A percentile compares a stretch with the other conserved stretches of the same genome.
phyloP scores from a whole-genome alignment of 2,329 filamentous ascomycete genomes.

The Zopfia rhizophila region DNA sequence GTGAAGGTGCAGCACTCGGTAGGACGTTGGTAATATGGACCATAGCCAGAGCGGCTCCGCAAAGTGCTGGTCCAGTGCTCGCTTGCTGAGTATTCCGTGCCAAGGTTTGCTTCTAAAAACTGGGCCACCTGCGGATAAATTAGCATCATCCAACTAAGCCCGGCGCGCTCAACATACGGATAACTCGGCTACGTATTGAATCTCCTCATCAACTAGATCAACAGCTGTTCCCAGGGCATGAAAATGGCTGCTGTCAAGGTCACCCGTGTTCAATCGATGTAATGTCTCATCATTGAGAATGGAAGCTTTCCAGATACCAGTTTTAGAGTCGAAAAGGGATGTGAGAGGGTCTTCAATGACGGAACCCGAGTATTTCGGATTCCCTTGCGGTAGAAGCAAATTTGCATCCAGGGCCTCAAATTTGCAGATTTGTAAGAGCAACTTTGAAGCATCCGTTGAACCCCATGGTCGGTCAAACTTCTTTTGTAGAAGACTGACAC shows the following conservation, averaged over 20 bases:
- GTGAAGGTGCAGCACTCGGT: neutral
- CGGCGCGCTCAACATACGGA: neutral
- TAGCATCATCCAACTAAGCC: neutral
- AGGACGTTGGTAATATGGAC: neutral
- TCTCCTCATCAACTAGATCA: neutral
- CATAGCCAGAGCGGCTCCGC: conserved; percentile 1
- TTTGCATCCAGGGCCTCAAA: conserved; percentile 1
- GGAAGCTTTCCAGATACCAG: neutral
- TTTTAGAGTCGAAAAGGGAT: conserved; percentile 1
- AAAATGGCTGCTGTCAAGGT: too few relatives aligned
- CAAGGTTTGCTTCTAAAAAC: neutral
- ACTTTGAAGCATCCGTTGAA: neutral
- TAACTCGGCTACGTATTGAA: conserved; percentile 1
- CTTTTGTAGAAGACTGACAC: neutral
- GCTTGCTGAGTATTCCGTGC: neutral
- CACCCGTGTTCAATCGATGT: too few relatives aligned
- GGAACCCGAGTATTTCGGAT: too few relatives aligned
- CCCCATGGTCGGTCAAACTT: neutral
- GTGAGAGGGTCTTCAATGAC: neutral
- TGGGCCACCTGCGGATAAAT: neutral
- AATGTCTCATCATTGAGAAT: neutral
- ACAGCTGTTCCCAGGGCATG: too few relatives aligned
- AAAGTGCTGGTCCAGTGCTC: conserved; percentile 2
- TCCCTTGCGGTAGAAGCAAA: conserved; percentile 1
- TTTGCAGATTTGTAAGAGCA: neutral